Evolutionary conservation across 2,329 filamentous ascomycete species (phyloP).

Genomic region (Aaosphaeria pasadenensis): DNA sequence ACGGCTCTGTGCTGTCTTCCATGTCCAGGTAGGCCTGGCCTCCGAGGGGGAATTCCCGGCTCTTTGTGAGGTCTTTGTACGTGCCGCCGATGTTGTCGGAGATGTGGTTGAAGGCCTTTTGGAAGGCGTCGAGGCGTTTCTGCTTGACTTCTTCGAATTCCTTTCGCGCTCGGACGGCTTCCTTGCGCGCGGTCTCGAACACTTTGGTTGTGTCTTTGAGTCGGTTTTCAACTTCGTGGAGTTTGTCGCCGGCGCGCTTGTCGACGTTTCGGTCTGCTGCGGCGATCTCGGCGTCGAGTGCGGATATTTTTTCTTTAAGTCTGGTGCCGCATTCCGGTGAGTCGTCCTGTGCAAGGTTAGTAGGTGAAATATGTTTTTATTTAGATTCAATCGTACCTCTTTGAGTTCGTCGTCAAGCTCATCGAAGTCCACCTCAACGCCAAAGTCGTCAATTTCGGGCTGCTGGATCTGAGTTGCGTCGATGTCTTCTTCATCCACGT

Average conservation of each 20-base stretch:
- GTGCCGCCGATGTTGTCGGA: conserved; percentile 90
- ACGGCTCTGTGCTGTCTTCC: conserved; percentile 94
- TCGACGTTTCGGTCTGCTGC: conserved; percentile 81
- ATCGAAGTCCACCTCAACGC: conserved; percentile 85
- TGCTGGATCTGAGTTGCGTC: conserved; percentile 51
- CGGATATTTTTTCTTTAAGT: conserved; percentile 73
- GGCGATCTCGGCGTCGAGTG: conserved; percentile 75
- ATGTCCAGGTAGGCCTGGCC: conserved; percentile 87
- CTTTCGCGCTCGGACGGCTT: conserved; percentile 73
- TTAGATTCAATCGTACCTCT: neutral
- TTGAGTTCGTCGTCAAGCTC: conserved; percentile 75
- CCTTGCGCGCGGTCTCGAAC: conserved; percentile 77
- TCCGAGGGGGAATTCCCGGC: conserved; percentile 87
- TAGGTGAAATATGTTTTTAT: neutral
- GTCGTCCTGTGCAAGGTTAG: conserved; percentile 52
- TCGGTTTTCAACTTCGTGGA: conserved; percentile 80
- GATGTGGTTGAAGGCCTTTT: conserved; percentile 92
- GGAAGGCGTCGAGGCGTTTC: conserved; percentile 85
- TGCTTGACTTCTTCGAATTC: conserved; percentile 79
- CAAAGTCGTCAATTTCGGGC: conserved; percentile 76
- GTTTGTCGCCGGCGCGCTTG: conserved; percentile 88
- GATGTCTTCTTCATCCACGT: conserved; percentile 70
- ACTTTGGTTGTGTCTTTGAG: conserved; percentile 83
- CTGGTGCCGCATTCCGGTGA: conserved; percentile 70
- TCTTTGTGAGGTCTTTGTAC: conserved; percentile 92